A percentile compares a stretch with the other conserved stretches of the same genome.
phyloP scores from a whole-genome alignment of 2,329 filamentous ascomycete genomes.

The Talaromyces sp. region DNA sequence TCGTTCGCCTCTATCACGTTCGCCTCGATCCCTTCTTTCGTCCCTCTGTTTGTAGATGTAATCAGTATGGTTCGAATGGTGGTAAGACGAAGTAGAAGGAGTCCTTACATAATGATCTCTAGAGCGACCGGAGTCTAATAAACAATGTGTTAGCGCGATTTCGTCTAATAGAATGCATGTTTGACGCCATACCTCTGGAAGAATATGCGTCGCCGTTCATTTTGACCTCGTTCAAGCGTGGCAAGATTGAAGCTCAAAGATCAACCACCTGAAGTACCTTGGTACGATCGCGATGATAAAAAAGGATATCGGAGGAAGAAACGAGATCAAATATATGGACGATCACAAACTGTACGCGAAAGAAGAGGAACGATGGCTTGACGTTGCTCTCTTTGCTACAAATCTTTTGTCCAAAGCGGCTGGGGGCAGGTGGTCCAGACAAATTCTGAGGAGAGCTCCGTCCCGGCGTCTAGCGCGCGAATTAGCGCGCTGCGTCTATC shows the following conservation, averaged over 20 bases:
- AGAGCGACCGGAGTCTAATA: constrained; percentile 52
- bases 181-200: constrained; percentile 62
- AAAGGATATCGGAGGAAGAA: neutral
- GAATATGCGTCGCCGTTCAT: constrained; percentile 89
- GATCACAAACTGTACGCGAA: neutral
- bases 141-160: constrained; percentile 35
- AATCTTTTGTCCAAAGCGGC: constrained; percentile 18
- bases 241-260: constrained; percentile 10
- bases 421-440: constrained; percentile 9
- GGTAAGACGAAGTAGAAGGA: neutral
- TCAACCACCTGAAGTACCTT: neutral
- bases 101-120: constrained; percentile 55
- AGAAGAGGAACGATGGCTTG: neutral
- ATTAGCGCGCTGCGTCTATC: constrained; percentile 15
- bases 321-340: neutral
- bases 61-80: constrained; percentile 19
- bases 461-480: constrained; percentile 14
- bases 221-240: constrained; percentile 32
- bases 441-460: constrained; percentile 16
- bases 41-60: constrained; percentile 41
- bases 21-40: constrained; percentile 42
- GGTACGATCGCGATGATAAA: neutral
- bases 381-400: constrained; percentile 11
- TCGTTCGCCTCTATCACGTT: constrained; percentile 57
- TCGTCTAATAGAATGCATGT: constrained; percentile 29